These are phyloP conservation scores for Annulohypoxylon stygium DNA, from an alignment of 495 filamentous ascomycete species.

Conservation along the genomic window DNA sequence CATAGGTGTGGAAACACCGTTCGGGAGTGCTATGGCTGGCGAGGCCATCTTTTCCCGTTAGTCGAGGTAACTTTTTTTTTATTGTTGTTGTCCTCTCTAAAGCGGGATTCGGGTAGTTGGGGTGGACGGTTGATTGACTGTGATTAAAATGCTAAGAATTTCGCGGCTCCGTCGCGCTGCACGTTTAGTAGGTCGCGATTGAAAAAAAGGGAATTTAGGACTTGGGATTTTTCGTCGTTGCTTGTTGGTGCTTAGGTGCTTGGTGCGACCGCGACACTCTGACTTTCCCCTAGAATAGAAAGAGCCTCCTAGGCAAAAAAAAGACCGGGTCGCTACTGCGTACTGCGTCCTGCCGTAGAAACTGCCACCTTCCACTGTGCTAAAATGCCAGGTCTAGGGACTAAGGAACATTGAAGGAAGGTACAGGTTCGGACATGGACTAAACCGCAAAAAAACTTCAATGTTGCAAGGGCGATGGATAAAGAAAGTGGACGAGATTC, in stretches of 20 bases:
- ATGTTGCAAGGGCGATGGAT: conserved; percentile 26
- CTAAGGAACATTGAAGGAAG: background rate
- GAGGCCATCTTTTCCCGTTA: conserved; percentile 56
- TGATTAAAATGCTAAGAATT: conserved; percentile 34
- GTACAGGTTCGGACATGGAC: background rate
- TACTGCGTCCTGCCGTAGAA: background rate
- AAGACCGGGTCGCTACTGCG: background rate
- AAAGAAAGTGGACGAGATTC: conserved; percentile 16
- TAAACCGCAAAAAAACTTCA: conserved; percentile 29
- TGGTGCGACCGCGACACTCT: conserved; percentile 45
- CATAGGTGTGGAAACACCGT: conserved; percentile 55
- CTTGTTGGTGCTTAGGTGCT: conserved; percentile 19
- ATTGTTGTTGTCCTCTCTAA: conserved; percentile 21
- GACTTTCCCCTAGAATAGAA: background rate
- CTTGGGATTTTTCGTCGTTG: conserved; percentile 38
- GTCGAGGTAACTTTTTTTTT: conserved; percentile 22
- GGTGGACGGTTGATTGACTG: conserved; percentile 39
- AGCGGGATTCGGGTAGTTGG: conserved; percentile 17
- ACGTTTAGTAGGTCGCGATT: conserved; percentile 51
- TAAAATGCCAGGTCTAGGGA: background rate
- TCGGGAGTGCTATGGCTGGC: conserved; percentile 56
- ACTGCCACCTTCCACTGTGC: conserved; percentile 2
- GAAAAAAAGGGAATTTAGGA: conserved; percentile 19
- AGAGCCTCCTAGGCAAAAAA: conserved; percentile 1
- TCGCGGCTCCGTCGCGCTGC: conserved; percentile 59